Evolutionary conservation across 768 basidiomycete species (phyloP).

Genomic region (Rhodotorula diobovata): DNA sequence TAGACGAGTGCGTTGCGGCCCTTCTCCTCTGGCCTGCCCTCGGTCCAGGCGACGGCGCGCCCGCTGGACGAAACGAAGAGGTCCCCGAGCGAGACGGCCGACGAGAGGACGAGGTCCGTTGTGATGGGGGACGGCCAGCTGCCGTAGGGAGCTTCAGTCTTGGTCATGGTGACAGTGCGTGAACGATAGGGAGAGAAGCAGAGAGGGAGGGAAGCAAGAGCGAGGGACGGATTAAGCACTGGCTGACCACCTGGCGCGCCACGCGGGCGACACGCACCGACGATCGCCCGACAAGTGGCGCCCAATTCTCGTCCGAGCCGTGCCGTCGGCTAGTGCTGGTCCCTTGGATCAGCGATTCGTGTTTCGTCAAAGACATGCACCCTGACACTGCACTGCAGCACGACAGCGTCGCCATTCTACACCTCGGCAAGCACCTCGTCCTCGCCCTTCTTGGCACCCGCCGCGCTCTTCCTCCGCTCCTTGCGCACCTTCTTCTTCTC

Average conservation of each 20-base stretch:
- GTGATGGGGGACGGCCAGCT: conserved; percentile 62
- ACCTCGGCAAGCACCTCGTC: background rate
- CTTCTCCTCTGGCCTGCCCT: conserved; percentile 58
- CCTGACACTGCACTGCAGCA: too few species aligned
- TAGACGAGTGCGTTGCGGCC: conserved; percentile 60
- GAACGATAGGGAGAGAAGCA: background rate
- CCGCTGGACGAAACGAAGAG: conserved; percentile 58
- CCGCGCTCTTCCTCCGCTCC: background rate
- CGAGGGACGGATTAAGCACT: too few species aligned
- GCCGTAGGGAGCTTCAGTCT: conserved; percentile 55
- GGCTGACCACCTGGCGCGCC: too few species aligned
- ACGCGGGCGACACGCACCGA: too few species aligned
- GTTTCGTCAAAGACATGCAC: too few species aligned
- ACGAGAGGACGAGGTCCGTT: conserved; percentile 52
- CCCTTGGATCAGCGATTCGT: too few species aligned
- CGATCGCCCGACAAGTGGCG: too few species aligned
- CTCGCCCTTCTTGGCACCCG: background rate
- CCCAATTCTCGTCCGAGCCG: too few species aligned
- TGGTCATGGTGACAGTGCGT: conserved; percentile 8
- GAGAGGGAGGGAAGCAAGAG: background rate
- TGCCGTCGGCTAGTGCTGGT: too few species aligned
- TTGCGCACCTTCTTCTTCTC: conserved; percentile 10
- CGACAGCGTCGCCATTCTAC: too few species aligned
- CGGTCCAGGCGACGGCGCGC: conserved; percentile 55
- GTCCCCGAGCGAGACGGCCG: conserved; percentile 50